Base-by-base conservation (phyloP, 164 flowering plant genomes). In the Magnolia kwangsiensis region DNA sequence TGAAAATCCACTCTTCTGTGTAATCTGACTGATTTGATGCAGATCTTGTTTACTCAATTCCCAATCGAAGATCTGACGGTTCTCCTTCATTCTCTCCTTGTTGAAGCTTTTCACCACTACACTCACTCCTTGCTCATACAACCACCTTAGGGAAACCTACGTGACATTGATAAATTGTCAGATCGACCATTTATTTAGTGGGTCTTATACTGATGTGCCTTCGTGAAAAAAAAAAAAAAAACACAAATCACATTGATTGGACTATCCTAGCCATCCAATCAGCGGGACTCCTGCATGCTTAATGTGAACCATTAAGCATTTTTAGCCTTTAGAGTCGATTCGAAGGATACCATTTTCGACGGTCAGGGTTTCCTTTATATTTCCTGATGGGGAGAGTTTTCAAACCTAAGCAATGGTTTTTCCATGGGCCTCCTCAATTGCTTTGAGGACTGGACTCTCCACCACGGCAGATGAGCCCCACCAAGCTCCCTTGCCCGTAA, bases 101-200 rank as follows among this genome's bases (percentile, higher is more conserved):
- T 81, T 77, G 78, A 67, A 84, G 74, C 86, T 82, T 78, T 84
- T 84, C 63, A 72, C 79, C 50, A 82, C 11, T 1, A 67, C 11
- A 59, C 69, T 78, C 63, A 76, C 85, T 37, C 87, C 87, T 73
- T 82, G 82, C 69, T 82, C 80, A 67, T 58, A 27, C 67, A 75
- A 71, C 86, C 86, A 84, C 72, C 83, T 82, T 67, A 80, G 63
- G 49, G 72, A 73, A 50, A 84, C 72, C 86, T 82, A 75, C 0
- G 16, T 55, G 13, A 55, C 61, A 55, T 55, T 5, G 45, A 37
- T 37, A 37, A 7, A 37, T 37, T 37, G 45, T 37, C 45, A 37
- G 45, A 37, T 37, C 45, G 45, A 4, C 45, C 45, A 37, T 27
- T 27, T 27, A 27, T 27, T 27, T 27, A 1, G 29, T 27, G 29